A percentile compares a stretch with the other conserved stretches of the same genome.
Evolutionary conservation across 495 filamentous ascomycete genomes (phyloP).

Genomic region (Penicillium bialowiezense): DNA sequence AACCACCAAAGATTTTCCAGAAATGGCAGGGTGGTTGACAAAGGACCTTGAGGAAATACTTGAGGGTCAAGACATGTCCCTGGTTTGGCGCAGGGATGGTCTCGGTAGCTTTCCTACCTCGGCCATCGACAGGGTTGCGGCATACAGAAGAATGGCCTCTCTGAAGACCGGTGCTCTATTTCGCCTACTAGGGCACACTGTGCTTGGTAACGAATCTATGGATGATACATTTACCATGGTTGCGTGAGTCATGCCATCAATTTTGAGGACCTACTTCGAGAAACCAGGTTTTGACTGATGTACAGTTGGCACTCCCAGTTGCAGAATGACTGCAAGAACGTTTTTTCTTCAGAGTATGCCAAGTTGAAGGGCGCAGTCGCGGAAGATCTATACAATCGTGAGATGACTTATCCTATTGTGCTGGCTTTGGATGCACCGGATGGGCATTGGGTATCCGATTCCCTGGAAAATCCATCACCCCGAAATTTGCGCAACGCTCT

Average conservation of each 20-base stretch:
- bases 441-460: constrained; percentile 14
- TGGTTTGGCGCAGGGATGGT: constrained; percentile 33
- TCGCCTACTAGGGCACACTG: constrained; percentile 19
- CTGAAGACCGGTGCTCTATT: constrained; percentile 24
- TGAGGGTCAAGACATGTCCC: constrained; percentile 31
- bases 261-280: too few species aligned
- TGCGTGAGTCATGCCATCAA: constrained; percentile 12
- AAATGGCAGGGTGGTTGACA: constrained; percentile 20
- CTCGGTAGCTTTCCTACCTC: constrained; percentile 12
- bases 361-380: constrained; percentile 24
- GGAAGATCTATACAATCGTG: constrained; percentile 31
- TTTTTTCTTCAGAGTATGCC: constrained; percentile 30
- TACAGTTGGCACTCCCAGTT: constrained; percentile 29
- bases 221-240: constrained; percentile 18
- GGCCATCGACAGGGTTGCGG: constrained; percentile 8
- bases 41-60: constrained; percentile 27
- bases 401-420: constrained; percentile 29
- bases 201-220: constrained; percentile 15
- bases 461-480: constrained; percentile 14
- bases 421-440: constrained; percentile 20
- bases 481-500: constrained; percentile 19
- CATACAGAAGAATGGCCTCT: constrained; percentile 18
- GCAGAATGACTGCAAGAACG: constrained; percentile 34
- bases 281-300: too few species aligned
- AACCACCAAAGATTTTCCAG: constrained; percentile 15